Conservation (phyloP, 2,329 filamentous ascomycete genomes). For the Tolypocladium endophyticum region DNA sequence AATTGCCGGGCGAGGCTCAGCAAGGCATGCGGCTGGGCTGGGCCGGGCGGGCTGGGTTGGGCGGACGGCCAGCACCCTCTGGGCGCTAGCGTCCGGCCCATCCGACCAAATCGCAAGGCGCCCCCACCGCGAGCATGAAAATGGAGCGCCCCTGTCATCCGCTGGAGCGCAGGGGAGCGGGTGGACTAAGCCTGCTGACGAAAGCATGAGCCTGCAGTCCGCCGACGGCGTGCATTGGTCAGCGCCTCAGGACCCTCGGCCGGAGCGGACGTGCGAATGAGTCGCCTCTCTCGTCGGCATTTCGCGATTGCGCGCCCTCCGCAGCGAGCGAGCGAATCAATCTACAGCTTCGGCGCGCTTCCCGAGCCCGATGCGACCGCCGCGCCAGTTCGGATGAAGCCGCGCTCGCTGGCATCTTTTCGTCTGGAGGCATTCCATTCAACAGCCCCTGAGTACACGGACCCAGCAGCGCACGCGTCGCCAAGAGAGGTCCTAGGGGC, state of each 20-base stretch:
- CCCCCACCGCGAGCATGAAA: not conserved
- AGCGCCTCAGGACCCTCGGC: not conserved
- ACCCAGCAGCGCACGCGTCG: not conserved
- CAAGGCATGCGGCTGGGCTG: not conserved
- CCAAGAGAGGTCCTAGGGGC: not conserved
- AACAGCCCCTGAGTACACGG: not conserved
- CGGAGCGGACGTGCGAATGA: not conserved
- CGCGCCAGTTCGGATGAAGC: not conserved
- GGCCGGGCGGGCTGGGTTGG: not conserved
- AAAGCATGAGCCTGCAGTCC: not conserved
- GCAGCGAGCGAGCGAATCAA: not conserved
- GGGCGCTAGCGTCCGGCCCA: conserved; percentile 8
- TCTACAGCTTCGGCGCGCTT: not conserved
- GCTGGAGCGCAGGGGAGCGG: not conserved
- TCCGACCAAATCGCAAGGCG: conserved; percentile 5
- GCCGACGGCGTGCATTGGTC: not conserved
- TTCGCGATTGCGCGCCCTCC: not conserved
- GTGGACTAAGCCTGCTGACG: not conserved
- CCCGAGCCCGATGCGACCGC: not conserved
- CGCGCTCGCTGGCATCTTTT: not conserved
- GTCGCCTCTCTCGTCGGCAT: not conserved
- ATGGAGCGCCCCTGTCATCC: not conserved
- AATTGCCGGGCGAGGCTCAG: no score
- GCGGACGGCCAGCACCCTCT: not conserved
- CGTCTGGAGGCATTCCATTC: not conserved